Base-by-base conservation (phyloP, 129 eudicot genomes). In the Arctium lappa region DNA sequence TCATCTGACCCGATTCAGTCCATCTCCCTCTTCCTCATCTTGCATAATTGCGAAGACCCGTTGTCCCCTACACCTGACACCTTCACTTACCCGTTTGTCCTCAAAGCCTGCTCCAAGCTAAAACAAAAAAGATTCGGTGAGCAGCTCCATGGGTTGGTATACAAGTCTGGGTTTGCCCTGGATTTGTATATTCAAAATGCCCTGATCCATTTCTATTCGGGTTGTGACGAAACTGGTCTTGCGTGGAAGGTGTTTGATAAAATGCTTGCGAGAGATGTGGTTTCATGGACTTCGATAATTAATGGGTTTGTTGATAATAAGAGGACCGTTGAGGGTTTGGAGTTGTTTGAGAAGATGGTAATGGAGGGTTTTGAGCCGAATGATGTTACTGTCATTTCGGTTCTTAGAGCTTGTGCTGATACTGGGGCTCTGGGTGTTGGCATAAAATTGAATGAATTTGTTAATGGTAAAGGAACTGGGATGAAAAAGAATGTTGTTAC, bases 351-450 rank as follows among this genome's bases (percentile, higher is more conserved):
- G 11, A 60, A 72, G 66, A 90, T 90, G 93, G 84, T 79, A 60
- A 80, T 27, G 6, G 80, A 69, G 30, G 87, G 91, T 62, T 66
- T 85, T 33, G 86, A 86, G 62, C 85, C 89, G 3, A 84, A 88
- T 75, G 87, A 83, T 27, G 89, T 84, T 9, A 90, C 93, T 12
- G 32, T 90, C 72, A 74, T 88, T 66, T 78, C 89, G 29, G 90
- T 86, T 32, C 86, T 90, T 72, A 79, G 89, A 85, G 93, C 93
- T 16, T 90, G 93, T 75, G 89, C 91, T 73, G 89, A 90, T 8
- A 81, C 85, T 4, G 88, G 89, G 36, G 91, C 93, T 27, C 34
- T 87, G 62, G 79, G 79, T 77, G 78, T 85, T 34, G 91, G 93
- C 5, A 31, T 69, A 1, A 80, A 79, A 8, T 85, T 85, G 60